Conservation (phyloP, 2,329 filamentous ascomycete genomes). For the Penicillium sp. region DNA sequence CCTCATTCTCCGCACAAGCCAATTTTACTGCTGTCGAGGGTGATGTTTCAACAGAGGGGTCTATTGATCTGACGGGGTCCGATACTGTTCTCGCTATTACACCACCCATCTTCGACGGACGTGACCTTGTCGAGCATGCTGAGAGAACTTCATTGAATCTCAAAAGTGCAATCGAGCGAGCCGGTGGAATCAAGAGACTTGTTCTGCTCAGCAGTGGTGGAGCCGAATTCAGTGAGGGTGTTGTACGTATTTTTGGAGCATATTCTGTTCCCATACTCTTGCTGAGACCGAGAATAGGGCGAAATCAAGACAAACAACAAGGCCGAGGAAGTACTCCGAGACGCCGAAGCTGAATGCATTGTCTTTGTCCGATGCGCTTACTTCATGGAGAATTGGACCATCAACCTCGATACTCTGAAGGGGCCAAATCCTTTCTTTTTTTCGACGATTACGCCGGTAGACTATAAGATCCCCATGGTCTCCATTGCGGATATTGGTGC, state of each 20-base stretch:
- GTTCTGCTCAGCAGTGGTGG: constrained; percentile 19
- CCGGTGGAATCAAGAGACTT: constrained; percentile 11
- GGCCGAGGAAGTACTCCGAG: constrained; percentile 13
- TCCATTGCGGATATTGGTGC: constrained; percentile 16
- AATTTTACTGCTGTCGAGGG: constrained; percentile 15
- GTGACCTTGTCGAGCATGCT: constrained; percentile 11
- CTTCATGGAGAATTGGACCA: constrained; percentile 24
- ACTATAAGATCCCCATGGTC: constrained; percentile 20
- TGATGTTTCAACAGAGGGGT: constrained; percentile 7
- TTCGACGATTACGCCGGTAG: constrained; percentile 15
- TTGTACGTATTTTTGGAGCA: constrained; percentile 14
- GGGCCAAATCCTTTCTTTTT: constrained; percentile 9
- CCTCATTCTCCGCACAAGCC: constrained; percentile 8
- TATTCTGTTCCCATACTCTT: background rate
- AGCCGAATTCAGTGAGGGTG: constrained; percentile 13
- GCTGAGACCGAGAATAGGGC: constrained; percentile 2
- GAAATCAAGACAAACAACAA: constrained; percentile 21
- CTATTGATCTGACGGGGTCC: constrained; percentile 11
- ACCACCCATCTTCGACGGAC: constrained; percentile 13
- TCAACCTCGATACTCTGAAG: constrained; percentile 1
- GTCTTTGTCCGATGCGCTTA: constrained; percentile 18
- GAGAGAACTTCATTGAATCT: constrained; percentile 10
- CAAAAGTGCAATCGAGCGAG: constrained; percentile 7
- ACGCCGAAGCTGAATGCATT: constrained; percentile 11
- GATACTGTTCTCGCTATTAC: constrained; percentile 18